Base-by-base conservation (phyloP, 2,329 filamentous ascomycete species). In the Aureobasidium sp. region DNA sequence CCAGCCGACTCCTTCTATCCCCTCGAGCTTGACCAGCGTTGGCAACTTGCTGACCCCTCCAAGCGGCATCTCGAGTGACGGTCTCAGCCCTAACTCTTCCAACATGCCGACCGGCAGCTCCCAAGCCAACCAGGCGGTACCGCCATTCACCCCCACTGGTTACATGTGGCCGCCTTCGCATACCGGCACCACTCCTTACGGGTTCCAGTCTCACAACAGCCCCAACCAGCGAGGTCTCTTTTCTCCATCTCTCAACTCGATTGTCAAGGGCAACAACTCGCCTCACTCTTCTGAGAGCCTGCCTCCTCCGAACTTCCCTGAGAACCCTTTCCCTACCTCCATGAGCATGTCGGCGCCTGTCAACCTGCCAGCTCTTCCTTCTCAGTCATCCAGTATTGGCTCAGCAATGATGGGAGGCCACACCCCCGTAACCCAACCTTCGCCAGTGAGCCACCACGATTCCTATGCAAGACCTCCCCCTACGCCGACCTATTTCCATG, bases 221-320 rank as follows among this genome's bases (percentile, higher is more conserved):
- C 77, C 77, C 56, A 78, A 80, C 66, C 71, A 75, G 45, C 77
- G 82, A 67, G 80, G 79, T 68, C 74, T 82, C 65, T 89, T 85
- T 74, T 83, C 83, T 58, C 81, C 83, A 34, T 79, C 80, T 51
- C 77, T 84, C 70, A 79, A 75, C 64, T 82, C 80, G 66, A 75
- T 81, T 66, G 76, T 78, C 66, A 80, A 84, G 67, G 76, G 75
- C 64, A 77, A 82, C 45, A 81, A 82, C 67, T 85, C 85, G 56
- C 87, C 88, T 11, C 80, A 83, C 8, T 78, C 80, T 31, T 79
- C 78, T 52, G 85, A 90, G 70, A 81, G 80, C 53, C 78, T 92
- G 61, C 82, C 88, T 64, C 80, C 84, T 61, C 84, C 87, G 64
- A 82, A 87, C 7, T 90, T 87, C 74, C 87, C 89, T 66, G 84